Evolutionary conservation across 805 yeast species (phyloP).

Genomic region (Cyberlindnera galapagoensis): DNA sequence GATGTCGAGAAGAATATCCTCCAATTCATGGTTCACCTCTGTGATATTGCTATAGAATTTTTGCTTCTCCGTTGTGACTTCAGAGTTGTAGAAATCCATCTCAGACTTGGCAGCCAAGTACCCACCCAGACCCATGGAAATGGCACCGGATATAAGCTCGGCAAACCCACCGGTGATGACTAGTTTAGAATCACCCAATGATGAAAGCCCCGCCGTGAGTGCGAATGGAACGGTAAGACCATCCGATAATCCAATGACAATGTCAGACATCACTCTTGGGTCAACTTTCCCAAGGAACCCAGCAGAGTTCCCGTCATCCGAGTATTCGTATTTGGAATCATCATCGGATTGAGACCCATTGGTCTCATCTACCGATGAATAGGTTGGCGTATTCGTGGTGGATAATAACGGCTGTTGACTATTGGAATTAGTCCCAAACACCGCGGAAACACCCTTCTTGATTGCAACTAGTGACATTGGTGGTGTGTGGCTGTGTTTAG

Average conservation of each 20-base stretch:
- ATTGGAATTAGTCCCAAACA: too few species aligned
- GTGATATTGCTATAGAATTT: slow-evolving; percentile 61
- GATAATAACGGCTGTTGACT: too few species aligned
- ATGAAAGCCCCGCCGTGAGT: slow-evolving; percentile 89
- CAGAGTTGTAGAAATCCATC: slow-evolving; percentile 63
- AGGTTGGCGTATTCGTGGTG: slow-evolving; percentile 4
- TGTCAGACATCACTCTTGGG: slow-evolving; percentile 91
- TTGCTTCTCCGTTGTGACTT: slow-evolving; percentile 65
- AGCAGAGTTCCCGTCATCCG: slow-evolving; percentile 4
- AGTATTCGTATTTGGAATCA: slow-evolving; percentile 4
- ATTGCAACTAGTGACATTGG: slow-evolving; percentile 22
- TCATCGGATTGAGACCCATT: not conserved
- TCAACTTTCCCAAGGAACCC: slow-evolving; percentile 51
- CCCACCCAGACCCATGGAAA: slow-evolving; percentile 97
- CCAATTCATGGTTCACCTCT: slow-evolving; percentile 66
- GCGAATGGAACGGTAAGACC: slow-evolving; percentile 99
- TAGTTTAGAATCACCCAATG: slow-evolving; percentile 80
- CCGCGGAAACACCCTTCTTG: slow-evolving; percentile 21
- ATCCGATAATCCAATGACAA: slow-evolving; percentile 89
- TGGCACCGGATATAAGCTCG: slow-evolving; percentile 93
- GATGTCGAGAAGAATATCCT: slow-evolving; percentile 72
- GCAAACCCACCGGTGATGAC: slow-evolving; percentile 98
- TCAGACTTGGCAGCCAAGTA: slow-evolving; percentile 92
- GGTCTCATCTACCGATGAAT: slow-evolving; percentile 3
- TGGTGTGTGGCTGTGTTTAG: not conserved